Conservation (phyloP, 768 basidiomycete genomes). For the Naganishia vaughanmartiniae region DNA sequence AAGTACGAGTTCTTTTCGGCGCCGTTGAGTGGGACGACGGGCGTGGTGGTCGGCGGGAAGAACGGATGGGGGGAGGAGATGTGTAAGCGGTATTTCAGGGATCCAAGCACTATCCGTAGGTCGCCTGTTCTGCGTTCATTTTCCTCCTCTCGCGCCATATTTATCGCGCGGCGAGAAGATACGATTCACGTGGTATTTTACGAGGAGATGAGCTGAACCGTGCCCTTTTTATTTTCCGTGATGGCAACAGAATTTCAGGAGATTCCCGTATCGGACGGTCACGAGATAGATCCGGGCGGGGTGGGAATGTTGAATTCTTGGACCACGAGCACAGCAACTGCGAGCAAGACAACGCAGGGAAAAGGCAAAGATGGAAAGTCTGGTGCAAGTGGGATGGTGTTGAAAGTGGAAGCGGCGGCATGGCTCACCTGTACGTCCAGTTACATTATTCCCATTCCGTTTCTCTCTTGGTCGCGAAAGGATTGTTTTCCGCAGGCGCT, state of each 20-base stretch:
- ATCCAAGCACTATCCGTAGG: conserved; percentile 47
- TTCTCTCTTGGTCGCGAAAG: too few species aligned
- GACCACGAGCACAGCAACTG: background rate
- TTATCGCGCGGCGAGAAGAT: background rate
- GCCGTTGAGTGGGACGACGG: conserved; percentile 62
- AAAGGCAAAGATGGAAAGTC: background rate
- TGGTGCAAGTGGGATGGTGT: background rate
- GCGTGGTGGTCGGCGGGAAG: conserved; percentile 68
- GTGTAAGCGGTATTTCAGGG: conserved; percentile 67
- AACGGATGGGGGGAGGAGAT: conserved; percentile 68
- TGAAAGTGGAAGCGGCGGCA: conserved; percentile 59
- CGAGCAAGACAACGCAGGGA: too few species aligned
- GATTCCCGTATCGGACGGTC: conserved; percentile 50
- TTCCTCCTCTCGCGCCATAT: background rate
- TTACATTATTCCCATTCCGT: background rate
- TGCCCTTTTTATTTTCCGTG: background rate
- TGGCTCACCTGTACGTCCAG: conserved; percentile 78
- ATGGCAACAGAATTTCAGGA: conserved; percentile 75
- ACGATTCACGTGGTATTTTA: background rate
- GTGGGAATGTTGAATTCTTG: conserved; percentile 10
- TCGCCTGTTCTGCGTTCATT: background rate
- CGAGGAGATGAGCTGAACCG: background rate
- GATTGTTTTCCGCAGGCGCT: too few species aligned
- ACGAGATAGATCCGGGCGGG: too few species aligned
- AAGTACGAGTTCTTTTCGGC: conserved; percentile 73